A percentile compares a stretch with the other conserved stretches of the same genome.
Conservation (phyloP, 768 basidiomycete genomes). For the Gelatoporia subvermispora region DNA sequence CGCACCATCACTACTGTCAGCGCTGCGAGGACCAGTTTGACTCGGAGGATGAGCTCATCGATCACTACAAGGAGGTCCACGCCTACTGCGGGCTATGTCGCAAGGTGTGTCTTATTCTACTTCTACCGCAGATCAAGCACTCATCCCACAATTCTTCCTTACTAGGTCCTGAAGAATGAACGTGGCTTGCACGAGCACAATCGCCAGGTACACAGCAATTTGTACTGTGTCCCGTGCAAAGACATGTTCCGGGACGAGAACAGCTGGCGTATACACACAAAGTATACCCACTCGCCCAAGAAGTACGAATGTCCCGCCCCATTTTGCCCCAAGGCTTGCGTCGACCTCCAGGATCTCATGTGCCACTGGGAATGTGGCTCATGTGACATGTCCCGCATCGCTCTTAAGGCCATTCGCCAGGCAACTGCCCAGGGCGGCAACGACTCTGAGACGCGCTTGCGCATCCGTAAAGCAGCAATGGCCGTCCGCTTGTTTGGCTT, state of each 20-base stretch:
- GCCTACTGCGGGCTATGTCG: constrained; percentile 38
- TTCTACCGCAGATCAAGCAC: no score
- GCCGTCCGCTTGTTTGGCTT: constrained; percentile 37
- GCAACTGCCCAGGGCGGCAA: constrained; percentile 39
- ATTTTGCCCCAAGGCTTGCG: no score
- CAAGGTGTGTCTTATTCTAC: constrained; percentile 14
- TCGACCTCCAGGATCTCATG: constrained; percentile 34
- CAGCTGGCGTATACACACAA: constrained; percentile 44
- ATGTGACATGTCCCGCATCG: constrained; percentile 55
- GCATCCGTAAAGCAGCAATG: no score
- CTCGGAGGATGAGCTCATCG: constrained; percentile 25
- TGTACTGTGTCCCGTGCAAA: constrained; percentile 43
- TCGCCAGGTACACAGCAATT: no score
- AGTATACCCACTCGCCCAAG: no score
- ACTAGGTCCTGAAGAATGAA: neutral
- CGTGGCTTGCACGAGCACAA: no score
- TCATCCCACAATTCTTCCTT: no score
- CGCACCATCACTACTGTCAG: constrained; percentile 48
- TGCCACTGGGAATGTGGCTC: constrained; percentile 33
- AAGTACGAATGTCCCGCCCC: no score
- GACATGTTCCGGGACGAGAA: constrained; percentile 37
- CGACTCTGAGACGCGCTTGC: constrained; percentile 49
- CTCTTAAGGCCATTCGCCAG: constrained; percentile 31
- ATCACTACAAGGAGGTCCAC: constrained; percentile 40
- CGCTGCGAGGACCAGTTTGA: constrained; percentile 43